Conservation (phyloP, 257 asterid species). For the Solanum ahanhuiri region DNA sequence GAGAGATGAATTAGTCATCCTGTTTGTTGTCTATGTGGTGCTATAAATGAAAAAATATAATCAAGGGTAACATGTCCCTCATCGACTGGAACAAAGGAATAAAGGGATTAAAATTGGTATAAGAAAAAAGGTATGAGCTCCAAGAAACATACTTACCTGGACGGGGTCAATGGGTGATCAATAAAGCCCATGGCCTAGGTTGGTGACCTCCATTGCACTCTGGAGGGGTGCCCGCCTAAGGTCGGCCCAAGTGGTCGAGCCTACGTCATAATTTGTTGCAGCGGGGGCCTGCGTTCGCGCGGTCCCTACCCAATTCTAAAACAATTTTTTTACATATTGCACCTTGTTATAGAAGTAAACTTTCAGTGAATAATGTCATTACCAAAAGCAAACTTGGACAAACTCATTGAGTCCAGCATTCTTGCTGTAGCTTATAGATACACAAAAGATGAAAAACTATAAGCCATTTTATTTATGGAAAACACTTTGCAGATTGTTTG, state of each 20-base stretch:
- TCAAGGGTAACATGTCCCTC: not conserved
- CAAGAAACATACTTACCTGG: constrained; percentile 9
- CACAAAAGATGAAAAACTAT: too few species aligned
- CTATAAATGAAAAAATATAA: not conserved
- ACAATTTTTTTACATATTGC: not conserved
- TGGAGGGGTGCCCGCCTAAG: constrained; percentile 19
- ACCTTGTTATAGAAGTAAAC: too few species aligned
- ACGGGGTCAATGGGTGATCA: constrained; percentile 20
- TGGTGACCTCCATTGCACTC: constrained; percentile 17
- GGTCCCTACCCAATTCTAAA: not conserved
- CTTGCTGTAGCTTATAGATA: too few species aligned
- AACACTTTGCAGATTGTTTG: too few species aligned
- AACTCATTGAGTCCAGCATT: too few species aligned
- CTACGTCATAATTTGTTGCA: constrained; percentile 1
- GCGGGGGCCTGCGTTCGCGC: not conserved
- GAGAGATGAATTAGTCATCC: constrained; percentile 46
- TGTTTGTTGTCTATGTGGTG: not conserved
- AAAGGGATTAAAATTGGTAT: not conserved
- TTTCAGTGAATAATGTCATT: not conserved
- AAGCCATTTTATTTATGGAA: too few species aligned
- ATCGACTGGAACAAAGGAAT: not conserved
- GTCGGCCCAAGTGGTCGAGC: constrained; percentile 29
- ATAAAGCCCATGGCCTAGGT: constrained; percentile 9
- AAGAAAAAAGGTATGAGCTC: not conserved
- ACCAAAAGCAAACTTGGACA: too few species aligned